Evolutionary conservation across 1,284 basidiomycete genomes (phyloP), one percentile per base, ranked within the genome.

Genomic region (Chalciporus sp.): DNA sequence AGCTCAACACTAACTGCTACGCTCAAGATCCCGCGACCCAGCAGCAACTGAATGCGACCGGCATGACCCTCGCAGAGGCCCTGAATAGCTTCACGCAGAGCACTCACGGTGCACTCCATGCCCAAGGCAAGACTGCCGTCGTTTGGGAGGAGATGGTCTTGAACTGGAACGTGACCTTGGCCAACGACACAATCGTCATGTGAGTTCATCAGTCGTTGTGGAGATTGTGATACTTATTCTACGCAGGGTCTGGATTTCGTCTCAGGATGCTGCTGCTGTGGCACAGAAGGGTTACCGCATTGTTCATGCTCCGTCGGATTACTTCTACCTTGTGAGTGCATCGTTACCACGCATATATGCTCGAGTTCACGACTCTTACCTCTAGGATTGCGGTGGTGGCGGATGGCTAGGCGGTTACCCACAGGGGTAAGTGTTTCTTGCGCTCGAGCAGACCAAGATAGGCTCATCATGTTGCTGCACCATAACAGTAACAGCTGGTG

Each of bases 81-180:
- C 73, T 90, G 4, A 66, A 72, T 48, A 64, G 63, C 3, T 90
- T 90, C 62, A 80, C 81, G 7, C 57, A 73, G 44, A 62, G 68
- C 3, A 82, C 80, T 2, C 86, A 89, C 61, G 61, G 66, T 2
- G 73, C 76, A 8, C 68, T 90, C 1, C 61, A 63, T 1, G 64
- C 66, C 0, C 62, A 66, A 11, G 80, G 80, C 2, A 88, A 87
- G 72, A 84, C 78, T 0, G 83, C 86, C 0, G 76, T 88, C 26
- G 86, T 90, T 1, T 91, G 88, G 88, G 84, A 91, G 68, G 67
- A 69, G 28, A 88, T 91, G 85, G 83, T 85, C 1, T 73, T 94
- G 12, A 70, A 75, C 10, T 84, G 86, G 69, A 78, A 84, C 57
- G 75, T 90, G 9, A 77, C 82, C 0, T 73, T 95, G 2, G 70